A percentile compares a stretch with the other conserved stretches of the same genome.
Evolutionary conservation across 1,284 basidiomycete genomes (phyloP).

Genomic region (Rhizoctonia solani): DNA sequence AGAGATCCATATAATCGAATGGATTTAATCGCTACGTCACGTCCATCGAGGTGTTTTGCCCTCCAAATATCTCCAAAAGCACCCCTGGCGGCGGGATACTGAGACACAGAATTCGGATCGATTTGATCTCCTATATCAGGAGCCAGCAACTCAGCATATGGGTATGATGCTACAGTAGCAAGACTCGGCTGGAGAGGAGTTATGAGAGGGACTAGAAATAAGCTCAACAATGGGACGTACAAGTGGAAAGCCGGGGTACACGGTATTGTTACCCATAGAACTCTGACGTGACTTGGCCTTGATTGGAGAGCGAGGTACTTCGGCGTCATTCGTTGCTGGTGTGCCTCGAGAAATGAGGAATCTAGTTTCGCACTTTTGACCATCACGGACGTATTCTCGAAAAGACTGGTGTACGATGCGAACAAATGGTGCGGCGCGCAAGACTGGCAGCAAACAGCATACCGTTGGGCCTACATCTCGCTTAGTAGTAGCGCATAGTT

Average conservation of each 20-base stretch:
- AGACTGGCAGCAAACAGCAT: not conserved
- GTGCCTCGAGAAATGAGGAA: not conserved
- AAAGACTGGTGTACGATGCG: constrained; percentile 17
- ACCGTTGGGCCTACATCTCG: not conserved
- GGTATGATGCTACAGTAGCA: constrained; percentile 1
- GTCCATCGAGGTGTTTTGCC: constrained; percentile 2
- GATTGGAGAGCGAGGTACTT: not conserved
- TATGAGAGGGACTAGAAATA: not conserved
- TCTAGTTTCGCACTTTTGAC: constrained; percentile 13
- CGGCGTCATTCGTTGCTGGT: not conserved
- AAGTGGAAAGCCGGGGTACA: constrained; percentile 1
- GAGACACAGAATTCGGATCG: not conserved
- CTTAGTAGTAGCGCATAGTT: not conserved
- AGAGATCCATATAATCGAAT: not conserved
- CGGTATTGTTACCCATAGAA: not conserved
- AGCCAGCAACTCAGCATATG: not conserved
- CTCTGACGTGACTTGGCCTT: not conserved
- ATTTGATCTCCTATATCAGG: not conserved
- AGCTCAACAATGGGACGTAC: not conserved
- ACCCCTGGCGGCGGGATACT: not conserved
- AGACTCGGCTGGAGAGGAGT: not conserved
- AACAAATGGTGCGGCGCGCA: not conserved
- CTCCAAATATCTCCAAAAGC: constrained; percentile 19
- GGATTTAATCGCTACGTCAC: constrained; percentile 10
- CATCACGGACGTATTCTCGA: not conserved